A percentile compares a stretch with the other conserved stretches of the same genome.
Evolutionary conservation across 805 yeast species (phyloP).

Genomic region (Teunomyces kruisii): DNA sequence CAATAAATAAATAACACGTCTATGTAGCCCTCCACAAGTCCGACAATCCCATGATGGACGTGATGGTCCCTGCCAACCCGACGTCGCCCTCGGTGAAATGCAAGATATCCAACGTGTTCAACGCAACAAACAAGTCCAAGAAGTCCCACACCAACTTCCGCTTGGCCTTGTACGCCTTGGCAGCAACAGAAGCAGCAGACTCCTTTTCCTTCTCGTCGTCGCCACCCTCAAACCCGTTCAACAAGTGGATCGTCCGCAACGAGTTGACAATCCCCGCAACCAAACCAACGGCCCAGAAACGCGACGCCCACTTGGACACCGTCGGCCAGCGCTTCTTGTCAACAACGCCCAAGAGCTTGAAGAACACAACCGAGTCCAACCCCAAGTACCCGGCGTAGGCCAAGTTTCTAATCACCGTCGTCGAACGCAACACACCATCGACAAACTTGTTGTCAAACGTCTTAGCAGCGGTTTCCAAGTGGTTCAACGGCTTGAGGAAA

Average conservation of each 20-base stretch:
- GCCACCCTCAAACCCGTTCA: constrained; percentile 7
- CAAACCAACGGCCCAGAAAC: constrained; percentile 78
- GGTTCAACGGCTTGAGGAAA: constrained; percentile 76
- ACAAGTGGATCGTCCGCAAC: constrained; percentile 47
- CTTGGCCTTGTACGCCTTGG: constrained; percentile 49
- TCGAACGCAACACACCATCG: constrained; percentile 56
- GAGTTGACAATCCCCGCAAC: constrained; percentile 62
- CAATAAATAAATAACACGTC: not conserved
- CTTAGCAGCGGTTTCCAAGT: constrained; percentile 65
- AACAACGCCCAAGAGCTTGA: constrained; percentile 58
- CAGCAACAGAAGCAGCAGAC: constrained; percentile 33
- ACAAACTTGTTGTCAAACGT: constrained; percentile 68
- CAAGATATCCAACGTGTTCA: constrained; percentile 61
- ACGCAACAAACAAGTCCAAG: constrained; percentile 73
- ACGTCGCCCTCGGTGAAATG: constrained; percentile 73
- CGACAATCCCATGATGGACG: constrained; percentile 74
- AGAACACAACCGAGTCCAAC: constrained; percentile 62
- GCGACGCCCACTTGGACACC: constrained; percentile 57
- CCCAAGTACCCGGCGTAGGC: constrained; percentile 63
- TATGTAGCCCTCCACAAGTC: constrained; percentile 62
- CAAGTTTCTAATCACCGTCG: constrained; percentile 55
- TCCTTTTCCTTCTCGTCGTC: constrained; percentile 24
- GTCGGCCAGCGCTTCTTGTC: constrained; percentile 46
- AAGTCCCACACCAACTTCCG: constrained; percentile 74
- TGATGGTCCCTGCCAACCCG: constrained; percentile 81